phyloP scores from a whole-genome alignment of 768 basidiomycete species.

The Mycena latifolia region DNA sequence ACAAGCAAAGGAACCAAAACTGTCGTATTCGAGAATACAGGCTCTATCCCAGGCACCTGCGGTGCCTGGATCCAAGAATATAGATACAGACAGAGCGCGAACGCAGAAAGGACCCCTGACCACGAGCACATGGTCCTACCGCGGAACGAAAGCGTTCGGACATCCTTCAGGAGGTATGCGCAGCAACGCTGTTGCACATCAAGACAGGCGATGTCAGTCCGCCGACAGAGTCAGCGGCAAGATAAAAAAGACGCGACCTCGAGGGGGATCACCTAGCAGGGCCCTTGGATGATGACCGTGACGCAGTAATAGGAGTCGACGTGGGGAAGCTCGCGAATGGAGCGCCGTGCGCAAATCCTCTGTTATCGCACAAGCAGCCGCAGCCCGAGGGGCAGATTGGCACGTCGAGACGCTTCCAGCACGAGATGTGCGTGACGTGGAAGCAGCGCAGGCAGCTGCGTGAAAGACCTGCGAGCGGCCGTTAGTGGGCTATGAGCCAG shows the following conservation, averaged over 20 bases:
- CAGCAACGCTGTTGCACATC: too few species aligned
- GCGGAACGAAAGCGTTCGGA: too few species aligned
- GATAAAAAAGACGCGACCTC: background rate
- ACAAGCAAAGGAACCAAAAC: too few species aligned
- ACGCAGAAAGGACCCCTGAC: too few species aligned
- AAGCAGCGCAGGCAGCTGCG: slow-evolving; percentile 70
- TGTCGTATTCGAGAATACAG: too few species aligned
- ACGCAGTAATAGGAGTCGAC: background rate
- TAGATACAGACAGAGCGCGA: too few species aligned
- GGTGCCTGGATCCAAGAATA: too few species aligned
- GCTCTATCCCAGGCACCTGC: too few species aligned
- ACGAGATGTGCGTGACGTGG: slow-evolving; percentile 76
- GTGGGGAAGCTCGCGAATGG: slow-evolving; percentile 9
- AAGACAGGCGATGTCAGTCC: too few species aligned
- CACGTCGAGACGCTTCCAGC: slow-evolving; percentile 66
- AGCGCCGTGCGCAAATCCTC: slow-evolving; percentile 10
- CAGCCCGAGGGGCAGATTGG: slow-evolving; percentile 76
- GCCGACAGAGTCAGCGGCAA: background rate
- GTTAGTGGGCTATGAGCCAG: background rate
- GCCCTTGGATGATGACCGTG: slow-evolving; percentile 8
- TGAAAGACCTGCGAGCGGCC: slow-evolving; percentile 63
- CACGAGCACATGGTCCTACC: too few species aligned
- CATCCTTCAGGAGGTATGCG: too few species aligned
- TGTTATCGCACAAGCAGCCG: slow-evolving; percentile 67
- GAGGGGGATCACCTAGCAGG: background rate